These are phyloP conservation scores for Rhododendron williamsianum DNA, from an alignment of 148 eudicot genomes.

Conservation along the genomic window DNA sequence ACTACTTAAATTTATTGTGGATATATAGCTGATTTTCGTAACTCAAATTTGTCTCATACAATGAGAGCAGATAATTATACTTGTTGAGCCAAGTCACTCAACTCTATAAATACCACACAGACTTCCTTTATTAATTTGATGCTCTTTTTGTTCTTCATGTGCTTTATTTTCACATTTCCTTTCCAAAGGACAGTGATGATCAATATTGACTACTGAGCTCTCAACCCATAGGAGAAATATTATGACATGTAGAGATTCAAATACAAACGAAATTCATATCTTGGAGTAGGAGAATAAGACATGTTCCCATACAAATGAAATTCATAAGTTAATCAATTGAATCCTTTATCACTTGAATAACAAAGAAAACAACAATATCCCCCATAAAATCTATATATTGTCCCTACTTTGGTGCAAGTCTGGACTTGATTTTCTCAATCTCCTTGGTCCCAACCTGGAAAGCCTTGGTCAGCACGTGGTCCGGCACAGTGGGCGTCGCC, in stretches of 20 bases:
- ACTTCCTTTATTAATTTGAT: background rate
- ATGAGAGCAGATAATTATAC: background rate
- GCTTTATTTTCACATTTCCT: background rate
- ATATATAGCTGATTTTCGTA: background rate
- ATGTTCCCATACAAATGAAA: background rate
- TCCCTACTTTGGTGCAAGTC: slow-evolving; percentile 9
- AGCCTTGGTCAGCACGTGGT: slow-evolving; percentile 27
- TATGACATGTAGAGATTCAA: background rate
- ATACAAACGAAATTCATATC: background rate
- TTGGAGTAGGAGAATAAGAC: background rate
- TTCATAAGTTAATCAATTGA: background rate
- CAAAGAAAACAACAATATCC: background rate
- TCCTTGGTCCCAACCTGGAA: slow-evolving; percentile 21
- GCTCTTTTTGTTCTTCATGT: background rate
- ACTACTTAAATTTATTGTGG: background rate
- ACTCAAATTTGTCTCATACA: background rate
- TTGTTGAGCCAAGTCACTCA: background rate
- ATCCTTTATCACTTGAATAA: too few species aligned
- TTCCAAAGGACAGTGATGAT: background rate
- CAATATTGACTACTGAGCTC: background rate
- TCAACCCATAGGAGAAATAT: background rate
- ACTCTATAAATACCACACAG: background rate
- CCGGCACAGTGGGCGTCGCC: slow-evolving; percentile 29
- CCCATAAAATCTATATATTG: too few species aligned
- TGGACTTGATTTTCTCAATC: slow-evolving; percentile 18